Evolutionary conservation across 495 filamentous ascomycete genomes (phyloP).

Genomic region (Baudoinia panamericana): DNA sequence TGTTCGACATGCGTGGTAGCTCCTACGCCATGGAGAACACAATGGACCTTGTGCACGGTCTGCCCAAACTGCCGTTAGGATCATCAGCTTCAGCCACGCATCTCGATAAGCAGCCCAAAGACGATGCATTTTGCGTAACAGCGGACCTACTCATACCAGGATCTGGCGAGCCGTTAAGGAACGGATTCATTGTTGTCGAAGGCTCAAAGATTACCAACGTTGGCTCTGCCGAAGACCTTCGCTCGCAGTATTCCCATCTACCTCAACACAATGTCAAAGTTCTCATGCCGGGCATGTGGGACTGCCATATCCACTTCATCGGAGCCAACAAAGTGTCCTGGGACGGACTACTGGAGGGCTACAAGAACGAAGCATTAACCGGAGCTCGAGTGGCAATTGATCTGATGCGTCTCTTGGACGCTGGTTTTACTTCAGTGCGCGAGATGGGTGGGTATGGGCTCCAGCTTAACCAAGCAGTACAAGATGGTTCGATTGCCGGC

Average conservation of each 20-base stretch:
- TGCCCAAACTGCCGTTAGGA: too few species aligned
- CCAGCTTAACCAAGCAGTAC: slow-evolving; percentile 7
- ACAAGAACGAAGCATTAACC: slow-evolving; percentile 6
- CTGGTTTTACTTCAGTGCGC: slow-evolving; percentile 5
- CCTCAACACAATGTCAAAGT: slow-evolving; percentile 13
- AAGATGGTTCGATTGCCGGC: slow-evolving; percentile 12
- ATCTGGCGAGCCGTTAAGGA: slow-evolving; percentile 11
- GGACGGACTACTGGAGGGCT: slow-evolving; percentile 4
- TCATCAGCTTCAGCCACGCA: too few species aligned
- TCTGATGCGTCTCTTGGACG: slow-evolving; percentile 3
- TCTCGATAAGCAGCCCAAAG: slow-evolving; percentile 1
- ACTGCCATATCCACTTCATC: slow-evolving; percentile 21
- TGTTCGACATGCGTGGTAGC: too few species aligned
- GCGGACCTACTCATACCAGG: slow-evolving; percentile 19
- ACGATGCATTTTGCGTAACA: slow-evolving; percentile 1
- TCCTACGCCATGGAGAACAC: too few species aligned
- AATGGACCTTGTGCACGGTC: too few species aligned
- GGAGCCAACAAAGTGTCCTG: slow-evolving; percentile 1
- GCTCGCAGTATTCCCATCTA: slow-evolving; percentile 8
- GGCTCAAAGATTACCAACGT: slow-evolving; percentile 16
- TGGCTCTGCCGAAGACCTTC: slow-evolving; percentile 3
- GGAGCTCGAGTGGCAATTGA: slow-evolving; percentile 15
- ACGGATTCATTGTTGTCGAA: slow-evolving; percentile 14
- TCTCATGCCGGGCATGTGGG: slow-evolving; percentile 22
- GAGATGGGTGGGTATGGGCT: slow-evolving; percentile 12